phyloP scores from a whole-genome alignment of 2,329 filamentous ascomycete genomes.

The Stagonosporopsis cucurbitacearum region DNA sequence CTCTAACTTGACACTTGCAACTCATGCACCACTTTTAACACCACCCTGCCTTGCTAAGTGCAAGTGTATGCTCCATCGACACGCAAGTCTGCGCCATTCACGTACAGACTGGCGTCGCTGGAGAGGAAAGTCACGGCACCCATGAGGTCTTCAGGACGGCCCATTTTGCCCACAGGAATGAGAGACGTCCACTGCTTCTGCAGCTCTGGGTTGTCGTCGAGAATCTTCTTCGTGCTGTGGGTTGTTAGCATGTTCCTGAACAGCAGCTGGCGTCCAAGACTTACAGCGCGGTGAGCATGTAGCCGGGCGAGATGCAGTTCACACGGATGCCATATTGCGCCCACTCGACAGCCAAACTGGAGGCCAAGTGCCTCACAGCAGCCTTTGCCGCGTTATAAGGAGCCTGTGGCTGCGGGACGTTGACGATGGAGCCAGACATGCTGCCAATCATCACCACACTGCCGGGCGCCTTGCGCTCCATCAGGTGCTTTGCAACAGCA shows the following conservation, averaged over 20 bases:
- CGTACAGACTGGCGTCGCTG: constrained; percentile 68
- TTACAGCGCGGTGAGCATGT: constrained; percentile 94
- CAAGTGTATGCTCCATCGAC: constrained; percentile 92
- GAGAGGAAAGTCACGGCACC: constrained; percentile 87
- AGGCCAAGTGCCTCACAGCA: constrained; percentile 84
- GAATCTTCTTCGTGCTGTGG: constrained; percentile 84
- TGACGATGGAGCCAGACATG: constrained; percentile 94
- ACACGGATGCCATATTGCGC: constrained; percentile 85
- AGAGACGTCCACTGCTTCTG: constrained; percentile 89
- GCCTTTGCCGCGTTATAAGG: constrained; percentile 95
- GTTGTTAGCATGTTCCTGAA: not conserved
- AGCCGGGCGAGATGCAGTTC: constrained; percentile 93
- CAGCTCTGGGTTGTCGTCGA: constrained; percentile 90
- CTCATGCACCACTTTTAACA: not conserved
- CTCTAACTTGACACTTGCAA: not conserved
- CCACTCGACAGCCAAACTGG: constrained; percentile 93
- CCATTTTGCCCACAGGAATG: constrained; percentile 94
- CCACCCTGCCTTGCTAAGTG: constrained; percentile 55
- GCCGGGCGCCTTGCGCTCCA: constrained; percentile 77
- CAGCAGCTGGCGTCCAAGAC: constrained; percentile 40
- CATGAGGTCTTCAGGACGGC: constrained; percentile 88
- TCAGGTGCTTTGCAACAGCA: constrained; percentile 84
- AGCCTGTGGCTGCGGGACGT: constrained; percentile 90
- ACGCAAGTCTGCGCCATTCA: constrained; percentile 72
- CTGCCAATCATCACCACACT: constrained; percentile 95